Evolutionary conservation across 441 rosid genomes (phyloP).

Genomic region (Croton setiger): DNA sequence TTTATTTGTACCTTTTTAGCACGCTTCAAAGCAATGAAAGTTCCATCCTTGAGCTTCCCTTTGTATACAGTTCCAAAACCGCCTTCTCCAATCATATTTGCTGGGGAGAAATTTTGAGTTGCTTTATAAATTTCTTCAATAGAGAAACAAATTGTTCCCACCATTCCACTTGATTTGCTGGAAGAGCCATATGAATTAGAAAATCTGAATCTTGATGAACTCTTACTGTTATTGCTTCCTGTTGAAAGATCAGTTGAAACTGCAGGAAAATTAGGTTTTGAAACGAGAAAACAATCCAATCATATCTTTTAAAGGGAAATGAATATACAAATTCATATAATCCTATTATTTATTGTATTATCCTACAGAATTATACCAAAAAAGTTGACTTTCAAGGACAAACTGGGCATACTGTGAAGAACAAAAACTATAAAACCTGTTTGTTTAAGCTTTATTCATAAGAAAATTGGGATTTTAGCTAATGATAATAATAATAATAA

Average conservation of each 20-base stretch:
- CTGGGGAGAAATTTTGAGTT: slow-evolving; percentile 57
- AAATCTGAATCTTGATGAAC: slow-evolving; percentile 32
- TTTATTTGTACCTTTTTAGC: slow-evolving; percentile 54
- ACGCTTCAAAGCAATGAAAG: slow-evolving; percentile 86
- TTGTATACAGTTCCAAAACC: slow-evolving; percentile 72
- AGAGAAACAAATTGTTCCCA: slow-evolving; percentile 40
- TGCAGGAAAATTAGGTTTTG: slow-evolving; percentile 29
- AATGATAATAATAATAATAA: slow-evolving; percentile 3
- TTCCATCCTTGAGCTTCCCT: slow-evolving; percentile 67
- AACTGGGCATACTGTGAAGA: background rate
- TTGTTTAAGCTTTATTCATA: too few species aligned
- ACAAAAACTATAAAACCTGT: background rate
- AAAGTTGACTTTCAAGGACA: background rate
- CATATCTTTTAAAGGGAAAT: too few species aligned
- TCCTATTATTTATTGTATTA: too few species aligned
- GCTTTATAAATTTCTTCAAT: slow-evolving; percentile 64
- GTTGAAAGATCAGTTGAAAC: slow-evolving; percentile 53
- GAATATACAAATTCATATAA: too few species aligned
- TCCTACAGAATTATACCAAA: too few species aligned
- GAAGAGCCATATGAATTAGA: slow-evolving; percentile 46
- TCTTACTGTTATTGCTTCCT: slow-evolving; percentile 42
- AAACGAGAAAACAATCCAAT: background rate
- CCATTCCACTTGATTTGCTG: slow-evolving; percentile 35
- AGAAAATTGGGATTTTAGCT: too few species aligned
- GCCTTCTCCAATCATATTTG: slow-evolving; percentile 77